Percentiles rank a stretch among this genome's conserved stretches.
Conservation (phyloP, 495 filamentous ascomycete genomes). For the Xylaria longipes region DNA sequence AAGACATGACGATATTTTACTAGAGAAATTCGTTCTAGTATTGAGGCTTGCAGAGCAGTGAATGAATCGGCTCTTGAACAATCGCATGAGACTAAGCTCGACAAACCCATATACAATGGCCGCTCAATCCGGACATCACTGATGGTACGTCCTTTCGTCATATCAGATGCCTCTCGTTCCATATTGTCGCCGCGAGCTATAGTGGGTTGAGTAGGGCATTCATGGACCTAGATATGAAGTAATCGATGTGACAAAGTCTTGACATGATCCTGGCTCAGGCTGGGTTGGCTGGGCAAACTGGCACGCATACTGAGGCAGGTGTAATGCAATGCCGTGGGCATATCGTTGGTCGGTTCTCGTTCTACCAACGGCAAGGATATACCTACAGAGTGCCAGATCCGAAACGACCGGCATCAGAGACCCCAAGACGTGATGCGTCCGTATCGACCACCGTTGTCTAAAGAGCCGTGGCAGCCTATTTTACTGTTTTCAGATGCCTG, state of each 20-base stretch:
- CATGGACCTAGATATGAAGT: not conserved
- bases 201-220: not conserved
- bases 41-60: not conserved
- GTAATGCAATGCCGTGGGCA: not conserved
- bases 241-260: not conserved
- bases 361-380: not conserved
- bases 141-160: not conserved
- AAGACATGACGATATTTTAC: too few relatives aligned
- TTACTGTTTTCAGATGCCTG: not conserved
- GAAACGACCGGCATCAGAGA: not conserved
- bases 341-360: not conserved
- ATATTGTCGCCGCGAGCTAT: not conserved
- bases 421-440: not conserved
- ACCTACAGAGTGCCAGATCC: not conserved
- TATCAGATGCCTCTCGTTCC: not conserved
- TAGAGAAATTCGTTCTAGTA: not conserved
- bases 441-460: not conserved
- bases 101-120: not conserved
- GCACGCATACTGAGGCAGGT: not conserved
- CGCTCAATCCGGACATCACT: not conserved
- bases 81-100: not conserved
- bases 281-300: not conserved
- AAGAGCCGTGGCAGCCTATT: not conserved
- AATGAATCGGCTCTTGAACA: not conserved
- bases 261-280: not conserved